Percentiles rank a stretch among this genome's conserved stretches.
phyloP scores from a whole-genome alignment of 805 yeast genomes.

The Nakazawaea wickerhamii region DNA sequence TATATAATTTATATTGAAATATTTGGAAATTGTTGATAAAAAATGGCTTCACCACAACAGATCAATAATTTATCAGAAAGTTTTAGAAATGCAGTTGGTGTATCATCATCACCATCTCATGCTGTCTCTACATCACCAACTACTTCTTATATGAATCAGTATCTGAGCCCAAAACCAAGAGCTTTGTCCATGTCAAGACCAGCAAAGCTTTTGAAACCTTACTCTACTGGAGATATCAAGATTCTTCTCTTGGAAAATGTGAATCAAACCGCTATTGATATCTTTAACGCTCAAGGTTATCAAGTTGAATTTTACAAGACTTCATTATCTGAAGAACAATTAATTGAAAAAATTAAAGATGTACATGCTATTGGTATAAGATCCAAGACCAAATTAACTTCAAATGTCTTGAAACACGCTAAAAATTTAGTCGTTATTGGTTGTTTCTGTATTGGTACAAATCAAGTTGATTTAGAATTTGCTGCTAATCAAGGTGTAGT shows the following conservation, averaged over 20 bases:
- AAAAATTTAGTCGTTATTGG: slow-evolving; percentile 87
- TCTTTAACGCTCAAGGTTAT: slow-evolving; percentile 86
- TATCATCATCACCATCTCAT: slow-evolving; percentile 48
- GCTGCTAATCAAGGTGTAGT: slow-evolving; percentile 94
- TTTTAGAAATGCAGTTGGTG: slow-evolving; percentile 48
- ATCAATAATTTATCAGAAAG: slow-evolving; percentile 48
- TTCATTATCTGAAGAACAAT: slow-evolving; percentile 86
- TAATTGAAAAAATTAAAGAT: slow-evolving; percentile 86
- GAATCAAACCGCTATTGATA: slow-evolving; percentile 84
- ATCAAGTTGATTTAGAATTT: slow-evolving; percentile 88
- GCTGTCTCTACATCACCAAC: slow-evolving; percentile 83
- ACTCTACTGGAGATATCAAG: slow-evolving; percentile 92
- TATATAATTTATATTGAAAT: not conserved
- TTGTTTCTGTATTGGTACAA: slow-evolving; percentile 98
- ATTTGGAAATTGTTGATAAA: not conserved
- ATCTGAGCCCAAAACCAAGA: slow-evolving; percentile 31
- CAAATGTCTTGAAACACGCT: slow-evolving; percentile 75
- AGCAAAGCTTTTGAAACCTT: slow-evolving; percentile 81
- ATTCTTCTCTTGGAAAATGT: slow-evolving; percentile 89
- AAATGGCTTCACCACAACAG: slow-evolving; percentile 66
- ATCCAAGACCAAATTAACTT: slow-evolving; percentile 89
- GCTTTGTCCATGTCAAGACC: slow-evolving; percentile 41
- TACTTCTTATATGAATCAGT: slow-evolving; percentile 56
- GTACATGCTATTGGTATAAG: slow-evolving; percentile 98
- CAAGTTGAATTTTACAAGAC: slow-evolving; percentile 93